A percentile compares a stretch with the other conserved stretches of the same genome.
phyloP scores from a whole-genome alignment of 23 red algal genomes.

The Gracilaria domingensis region DNA sequence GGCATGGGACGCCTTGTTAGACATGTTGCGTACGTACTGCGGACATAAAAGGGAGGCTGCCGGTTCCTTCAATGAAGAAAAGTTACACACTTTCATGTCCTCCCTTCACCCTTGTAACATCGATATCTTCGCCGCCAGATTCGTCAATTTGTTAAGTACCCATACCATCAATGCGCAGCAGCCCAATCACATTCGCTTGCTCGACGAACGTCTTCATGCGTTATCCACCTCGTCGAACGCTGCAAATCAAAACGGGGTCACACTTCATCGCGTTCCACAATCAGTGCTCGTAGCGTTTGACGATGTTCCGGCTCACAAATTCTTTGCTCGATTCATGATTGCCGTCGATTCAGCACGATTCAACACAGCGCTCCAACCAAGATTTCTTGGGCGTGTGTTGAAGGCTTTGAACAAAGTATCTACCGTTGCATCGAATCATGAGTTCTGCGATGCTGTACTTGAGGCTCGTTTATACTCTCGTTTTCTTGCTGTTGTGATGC shows the following conservation, averaged over 20 bases:
- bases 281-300: conserved; percentile 36
- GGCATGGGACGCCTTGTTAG: conserved; percentile 45
- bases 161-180: conserved; percentile 23
- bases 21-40: conserved; percentile 49
- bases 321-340: conserved; percentile 55
- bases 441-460: conserved; percentile 50
- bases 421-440: conserved; percentile 25
- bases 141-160: conserved; percentile 42
- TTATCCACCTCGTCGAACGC: background rate
- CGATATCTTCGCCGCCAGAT: conserved; percentile 54
- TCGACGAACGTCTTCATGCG: conserved; percentile 13
- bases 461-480: conserved; percentile 53
- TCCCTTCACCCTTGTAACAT: conserved; percentile 51
- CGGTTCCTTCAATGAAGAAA: conserved; percentile 19
- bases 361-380: conserved; percentile 21
- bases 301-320: conserved; percentile 26
- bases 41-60: conserved; percentile 28
- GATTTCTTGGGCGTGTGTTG: conserved; percentile 27
- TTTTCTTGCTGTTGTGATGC: conserved; percentile 42
- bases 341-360: conserved; percentile 51
- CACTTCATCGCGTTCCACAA: conserved; percentile 46
- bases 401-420: conserved; percentile 20
- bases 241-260: background rate
- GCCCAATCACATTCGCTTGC: conserved; percentile 15
- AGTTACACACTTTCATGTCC: background rate